These are phyloP conservation scores for Podosphaera xanthii DNA, from an alignment of 2,329 filamentous ascomycete genomes.

Conservation along the genomic window DNA sequence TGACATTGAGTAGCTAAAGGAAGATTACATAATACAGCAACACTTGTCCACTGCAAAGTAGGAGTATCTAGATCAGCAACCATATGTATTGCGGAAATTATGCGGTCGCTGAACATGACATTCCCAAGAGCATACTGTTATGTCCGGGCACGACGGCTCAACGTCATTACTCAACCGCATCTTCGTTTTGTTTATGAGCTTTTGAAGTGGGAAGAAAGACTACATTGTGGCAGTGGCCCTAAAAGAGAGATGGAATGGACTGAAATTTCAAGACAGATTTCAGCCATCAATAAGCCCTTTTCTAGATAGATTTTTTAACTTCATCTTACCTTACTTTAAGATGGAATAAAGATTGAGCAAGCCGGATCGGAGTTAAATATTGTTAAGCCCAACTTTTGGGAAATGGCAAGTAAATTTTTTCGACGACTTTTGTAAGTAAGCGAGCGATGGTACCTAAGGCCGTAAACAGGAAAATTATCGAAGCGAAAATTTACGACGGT, in stretches of 20 bases:
- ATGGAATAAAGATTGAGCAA: too few relatives aligned
- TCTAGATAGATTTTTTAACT: constrained; percentile 17
- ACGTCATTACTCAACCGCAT: constrained; percentile 96
- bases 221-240: constrained; percentile 25
- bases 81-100: constrained; percentile 97
- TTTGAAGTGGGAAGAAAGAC: constrained; percentile 78
- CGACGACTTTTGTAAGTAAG: too few relatives aligned
- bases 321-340: too few relatives aligned
- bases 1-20: constrained; percentile 40
- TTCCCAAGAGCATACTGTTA: constrained; percentile 92
- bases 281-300: constrained; percentile 80
- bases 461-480: too few relatives aligned
- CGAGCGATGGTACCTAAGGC: too few relatives aligned
- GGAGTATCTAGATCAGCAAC: constrained; percentile 89
- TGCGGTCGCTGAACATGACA: constrained; percentile 57
- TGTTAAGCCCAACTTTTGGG: too few relatives aligned
- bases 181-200: constrained; percentile 87
- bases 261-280: constrained; percentile 32
- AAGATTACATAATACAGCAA: constrained; percentile 53
- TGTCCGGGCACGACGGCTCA: constrained; percentile 73
- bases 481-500: too few relatives aligned
- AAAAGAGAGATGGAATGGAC: constrained; percentile 1
- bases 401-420: too few relatives aligned
- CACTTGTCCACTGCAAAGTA: constrained; percentile 86
- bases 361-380: too few relatives aligned